phyloP scores from a whole-genome alignment of 371 early-diverging fungal genomes.

The Apophysomyces elegans region DNA sequence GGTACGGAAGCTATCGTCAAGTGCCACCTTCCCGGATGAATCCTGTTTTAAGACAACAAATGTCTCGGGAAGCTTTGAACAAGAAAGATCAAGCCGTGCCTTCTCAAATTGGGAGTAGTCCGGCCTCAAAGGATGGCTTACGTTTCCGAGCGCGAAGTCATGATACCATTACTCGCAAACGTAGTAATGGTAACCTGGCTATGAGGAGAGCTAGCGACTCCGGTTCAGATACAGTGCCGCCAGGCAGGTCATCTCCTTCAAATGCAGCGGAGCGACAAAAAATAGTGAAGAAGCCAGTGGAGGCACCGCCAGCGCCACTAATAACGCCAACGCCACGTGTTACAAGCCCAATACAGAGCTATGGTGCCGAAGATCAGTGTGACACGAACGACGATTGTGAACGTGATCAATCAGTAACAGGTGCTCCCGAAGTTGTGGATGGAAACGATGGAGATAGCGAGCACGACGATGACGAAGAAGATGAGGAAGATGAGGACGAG shows the following conservation, averaged over 20 bases:
- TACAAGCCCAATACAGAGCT: slow-evolving; percentile 12
- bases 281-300: slow-evolving; percentile 4
- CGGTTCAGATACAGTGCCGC: background rate
- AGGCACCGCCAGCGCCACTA: background rate
- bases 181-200: slow-evolving; percentile 9
- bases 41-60: slow-evolving; percentile 31
- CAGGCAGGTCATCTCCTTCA: slow-evolving; percentile 5
- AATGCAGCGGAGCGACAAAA: background rate
- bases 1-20: background rate
- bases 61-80: slow-evolving; percentile 35
- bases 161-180: slow-evolving; percentile 16
- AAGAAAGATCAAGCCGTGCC: slow-evolving; percentile 13
- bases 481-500: slow-evolving; percentile 33
- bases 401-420: slow-evolving; percentile 5
- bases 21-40: slow-evolving; percentile 20
- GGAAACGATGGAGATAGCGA: slow-evolving; percentile 19
- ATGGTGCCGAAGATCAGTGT: slow-evolving; percentile 14
- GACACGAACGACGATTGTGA: slow-evolving; percentile 24
- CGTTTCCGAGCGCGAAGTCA: slow-evolving; percentile 11
- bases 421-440: slow-evolving; percentile 12
- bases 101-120: slow-evolving; percentile 2
- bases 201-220: slow-evolving; percentile 13
- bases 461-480: slow-evolving; percentile 12
- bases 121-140: slow-evolving; percentile 9
- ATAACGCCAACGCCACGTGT: slow-evolving; percentile 15